Evolutionary conservation across 164 flowering plant genomes (phyloP).

Genomic region (Cinnamomum micranthum): DNA sequence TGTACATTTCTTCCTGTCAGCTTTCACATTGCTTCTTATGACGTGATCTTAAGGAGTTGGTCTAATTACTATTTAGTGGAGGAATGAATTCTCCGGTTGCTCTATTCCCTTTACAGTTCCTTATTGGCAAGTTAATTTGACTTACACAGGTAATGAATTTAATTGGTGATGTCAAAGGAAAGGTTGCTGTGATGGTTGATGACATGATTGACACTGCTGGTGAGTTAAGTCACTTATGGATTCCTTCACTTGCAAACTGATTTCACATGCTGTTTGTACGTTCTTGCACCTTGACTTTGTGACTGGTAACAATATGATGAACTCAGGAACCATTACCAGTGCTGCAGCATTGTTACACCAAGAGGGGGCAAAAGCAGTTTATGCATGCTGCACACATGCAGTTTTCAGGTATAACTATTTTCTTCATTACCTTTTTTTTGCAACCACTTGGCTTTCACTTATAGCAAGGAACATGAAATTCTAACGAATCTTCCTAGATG

Average conservation of each 20-base stretch:
- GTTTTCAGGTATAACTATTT: slow-evolving; percentile 55
- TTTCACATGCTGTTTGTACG: neutral
- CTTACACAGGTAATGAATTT: slow-evolving; percentile 49
- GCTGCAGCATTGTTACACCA: slow-evolving; percentile 72
- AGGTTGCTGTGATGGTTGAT: slow-evolving; percentile 70
- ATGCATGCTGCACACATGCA: slow-evolving; percentile 86
- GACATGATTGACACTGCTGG: slow-evolving; percentile 78
- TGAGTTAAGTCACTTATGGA: slow-evolving; percentile 15
- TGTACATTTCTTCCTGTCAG: too few species aligned
- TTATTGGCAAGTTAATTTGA: neutral
- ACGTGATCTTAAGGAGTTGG: neutral
- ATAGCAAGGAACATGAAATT: neutral
- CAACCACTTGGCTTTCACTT: neutral
- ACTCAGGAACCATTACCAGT: slow-evolving; percentile 67
- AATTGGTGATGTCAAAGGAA: slow-evolving; percentile 64
- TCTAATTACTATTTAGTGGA: neutral
- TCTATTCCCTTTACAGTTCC: neutral
- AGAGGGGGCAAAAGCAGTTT: slow-evolving; percentile 84
- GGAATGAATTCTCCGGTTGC: neutral
- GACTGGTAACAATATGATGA: neutral
- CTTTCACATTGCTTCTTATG: too few species aligned
- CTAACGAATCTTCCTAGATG: neutral
- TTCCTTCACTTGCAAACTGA: neutral
- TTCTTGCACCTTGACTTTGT: neutral
- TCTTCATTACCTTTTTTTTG: neutral